Evolutionary conservation across 1,139 yeast species (phyloP), one percentile per base, ranked within the genome.

Genomic region (Saccharomycopsis crataegensis): DNA sequence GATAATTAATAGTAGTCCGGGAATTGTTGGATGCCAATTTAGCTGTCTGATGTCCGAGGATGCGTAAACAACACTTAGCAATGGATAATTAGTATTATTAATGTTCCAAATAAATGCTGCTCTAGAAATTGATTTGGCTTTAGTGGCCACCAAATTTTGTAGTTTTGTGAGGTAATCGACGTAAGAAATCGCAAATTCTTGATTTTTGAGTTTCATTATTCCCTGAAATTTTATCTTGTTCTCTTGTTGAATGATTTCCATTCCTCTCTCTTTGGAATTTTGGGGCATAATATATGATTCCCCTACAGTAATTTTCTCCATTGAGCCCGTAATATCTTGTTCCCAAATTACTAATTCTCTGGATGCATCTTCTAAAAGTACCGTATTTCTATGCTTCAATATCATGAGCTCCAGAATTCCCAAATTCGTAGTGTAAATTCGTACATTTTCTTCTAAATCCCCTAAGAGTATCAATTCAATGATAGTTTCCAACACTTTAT

Each of bases 51-150:
- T 44, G 12, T 22, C 43, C 9, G 37, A 31, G 11, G 6, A 14
- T 3, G 50, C 28, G 12, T 48, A 8, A 16, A 48, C 17, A 7
- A 48, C 8, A 3, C 37, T 38, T 14, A 31, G 32, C 40, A 48
- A 41, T 12, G 31, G 42, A 11, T 41, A 42, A 2, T 33, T 14
- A 41, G n/a, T 43, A 32, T 37, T 43, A 38, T 43, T 46, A 8
- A 55, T 17, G 11, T 55, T 46, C 57, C 57, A 55, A 11, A 55
- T 31, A 43, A 40, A 55, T 1, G 49, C 45, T 6, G 33, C 42
- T 14, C 50, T 49, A 11, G 34, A n/a, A 14, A 40, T 22, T 14
- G 38, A 31, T 36, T 46, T 38, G 28, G 33, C 32, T 37, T 11
- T 34, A 6, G 41, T 37, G 28, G 53, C 57, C 8, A 49, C 33